Evolutionary conservation across 1,139 yeast genomes (phyloP).

Genomic region (Pichia sp.): DNA sequence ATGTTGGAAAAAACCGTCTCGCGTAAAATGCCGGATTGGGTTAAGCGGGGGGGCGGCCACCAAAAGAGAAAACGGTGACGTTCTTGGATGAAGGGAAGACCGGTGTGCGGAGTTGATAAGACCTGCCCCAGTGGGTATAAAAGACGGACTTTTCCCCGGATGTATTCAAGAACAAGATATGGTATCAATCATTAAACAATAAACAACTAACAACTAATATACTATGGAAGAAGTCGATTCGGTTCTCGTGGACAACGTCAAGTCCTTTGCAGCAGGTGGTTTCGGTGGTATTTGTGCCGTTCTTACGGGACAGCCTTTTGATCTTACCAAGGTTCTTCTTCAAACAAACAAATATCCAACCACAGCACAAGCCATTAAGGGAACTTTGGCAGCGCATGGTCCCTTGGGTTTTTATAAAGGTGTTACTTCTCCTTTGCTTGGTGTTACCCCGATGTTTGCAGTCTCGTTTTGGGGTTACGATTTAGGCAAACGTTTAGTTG

Average conservation of each 20-base stretch:
- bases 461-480: constrained; percentile 98
- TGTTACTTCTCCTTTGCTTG: constrained; percentile 76
- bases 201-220: not conserved
- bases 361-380: constrained; percentile 60
- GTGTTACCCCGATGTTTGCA: constrained; percentile 98
- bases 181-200: not conserved
- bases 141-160: not conserved
- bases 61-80: not conserved
- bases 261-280: constrained; percentile 89
- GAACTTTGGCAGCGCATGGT: constrained; percentile 68
- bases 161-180: not conserved
- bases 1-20: not conserved
- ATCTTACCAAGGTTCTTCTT: constrained; percentile 82
- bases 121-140: not conserved
- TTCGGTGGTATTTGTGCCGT: constrained; percentile 82
- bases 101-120: not conserved
- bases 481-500: constrained; percentile 74
- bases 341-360: constrained; percentile 67
- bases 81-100: not conserved
- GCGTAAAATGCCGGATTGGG: too few species aligned
- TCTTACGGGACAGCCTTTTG: constrained; percentile 93
- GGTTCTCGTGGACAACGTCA: constrained; percentile 36
- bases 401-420: constrained; percentile 82
- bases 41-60: not conserved
- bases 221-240: constrained; percentile 29